Conservation (phyloP, 192 early-diverging fungal genomes). For the Backusella luteola region DNA sequence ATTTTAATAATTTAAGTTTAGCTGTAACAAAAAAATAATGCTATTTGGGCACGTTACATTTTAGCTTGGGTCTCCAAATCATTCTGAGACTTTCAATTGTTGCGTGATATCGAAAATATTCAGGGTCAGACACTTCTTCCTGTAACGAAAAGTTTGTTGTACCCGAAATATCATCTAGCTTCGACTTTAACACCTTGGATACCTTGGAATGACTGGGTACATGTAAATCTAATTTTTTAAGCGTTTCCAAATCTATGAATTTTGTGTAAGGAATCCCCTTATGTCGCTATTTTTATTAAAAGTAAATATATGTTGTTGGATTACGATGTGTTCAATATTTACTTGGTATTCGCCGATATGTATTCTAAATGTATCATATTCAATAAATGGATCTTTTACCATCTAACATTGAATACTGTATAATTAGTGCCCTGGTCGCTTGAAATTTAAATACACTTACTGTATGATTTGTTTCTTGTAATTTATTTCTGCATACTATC, state of each 20-base stretch:
- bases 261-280: conserved; percentile 27
- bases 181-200: conserved; percentile 47
- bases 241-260: conserved; percentile 37
- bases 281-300: conserved; percentile 17
- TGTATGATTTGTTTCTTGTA: conserved; percentile 44
- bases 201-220: conserved; percentile 40
- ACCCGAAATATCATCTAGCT: conserved; percentile 53
- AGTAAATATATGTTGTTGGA: background rate
- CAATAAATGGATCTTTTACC: conserved; percentile 51
- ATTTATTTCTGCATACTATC: conserved; percentile 39
- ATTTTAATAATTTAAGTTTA: background rate
- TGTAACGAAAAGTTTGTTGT: conserved; percentile 15
- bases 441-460: conserved; percentile 18
- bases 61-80: conserved; percentile 46
- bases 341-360: conserved; percentile 47
- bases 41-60: conserved; percentile 1
- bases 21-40: background rate
- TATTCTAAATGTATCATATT: conserved; percentile 35
- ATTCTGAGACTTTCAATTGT: conserved; percentile 40
- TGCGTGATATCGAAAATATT: conserved; percentile 44
- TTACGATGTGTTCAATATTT: background rate
- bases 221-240: conserved; percentile 35
- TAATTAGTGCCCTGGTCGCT: background rate
- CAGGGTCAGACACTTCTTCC: conserved; percentile 43
- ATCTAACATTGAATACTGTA: conserved; percentile 21